Evolutionary conservation across 495 filamentous ascomycete genomes (phyloP).

Genomic region (Daldinia vernicosa): DNA sequence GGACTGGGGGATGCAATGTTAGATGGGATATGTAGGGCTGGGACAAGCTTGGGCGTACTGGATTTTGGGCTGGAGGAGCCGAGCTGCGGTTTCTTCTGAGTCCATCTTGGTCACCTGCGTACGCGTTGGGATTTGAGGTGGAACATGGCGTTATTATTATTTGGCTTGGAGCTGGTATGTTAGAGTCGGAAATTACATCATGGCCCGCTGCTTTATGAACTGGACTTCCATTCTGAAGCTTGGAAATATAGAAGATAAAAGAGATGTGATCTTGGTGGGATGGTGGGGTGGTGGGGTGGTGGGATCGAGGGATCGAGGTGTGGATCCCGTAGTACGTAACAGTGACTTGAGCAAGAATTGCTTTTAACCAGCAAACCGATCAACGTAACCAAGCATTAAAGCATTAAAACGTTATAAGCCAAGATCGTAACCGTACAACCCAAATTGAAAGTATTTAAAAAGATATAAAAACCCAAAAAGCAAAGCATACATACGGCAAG

Average conservation of each 20-base stretch:
- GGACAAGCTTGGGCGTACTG: constrained; percentile 31
- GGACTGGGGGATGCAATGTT: constrained; percentile 56
- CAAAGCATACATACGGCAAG: too few species aligned
- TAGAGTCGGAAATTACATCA: background rate
- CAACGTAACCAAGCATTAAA: too few species aligned
- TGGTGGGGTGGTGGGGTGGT: constrained; percentile 25
- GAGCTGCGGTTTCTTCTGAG: constrained; percentile 28
- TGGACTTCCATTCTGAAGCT: background rate
- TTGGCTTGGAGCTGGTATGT: too few species aligned
- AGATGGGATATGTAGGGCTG: background rate
- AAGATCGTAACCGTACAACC: too few species aligned
- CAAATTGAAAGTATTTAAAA: too few species aligned
- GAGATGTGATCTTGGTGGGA: background rate
- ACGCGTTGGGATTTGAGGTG: background rate
- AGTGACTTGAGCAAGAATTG: too few species aligned
- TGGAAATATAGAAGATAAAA: background rate
- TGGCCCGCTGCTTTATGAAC: background rate
- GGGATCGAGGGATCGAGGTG: too few species aligned
- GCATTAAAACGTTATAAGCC: too few species aligned
- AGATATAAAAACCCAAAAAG: too few species aligned
- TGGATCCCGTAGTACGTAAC: too few species aligned
- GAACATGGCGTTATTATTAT: background rate
- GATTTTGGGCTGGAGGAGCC: constrained; percentile 33
- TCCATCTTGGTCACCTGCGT: constrained; percentile 41
- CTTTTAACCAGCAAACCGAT: too few species aligned